These are phyloP conservation scores for Yamadazyma kitorensis DNA, from an alignment of 805 yeast species.

Conservation along the genomic window DNA sequence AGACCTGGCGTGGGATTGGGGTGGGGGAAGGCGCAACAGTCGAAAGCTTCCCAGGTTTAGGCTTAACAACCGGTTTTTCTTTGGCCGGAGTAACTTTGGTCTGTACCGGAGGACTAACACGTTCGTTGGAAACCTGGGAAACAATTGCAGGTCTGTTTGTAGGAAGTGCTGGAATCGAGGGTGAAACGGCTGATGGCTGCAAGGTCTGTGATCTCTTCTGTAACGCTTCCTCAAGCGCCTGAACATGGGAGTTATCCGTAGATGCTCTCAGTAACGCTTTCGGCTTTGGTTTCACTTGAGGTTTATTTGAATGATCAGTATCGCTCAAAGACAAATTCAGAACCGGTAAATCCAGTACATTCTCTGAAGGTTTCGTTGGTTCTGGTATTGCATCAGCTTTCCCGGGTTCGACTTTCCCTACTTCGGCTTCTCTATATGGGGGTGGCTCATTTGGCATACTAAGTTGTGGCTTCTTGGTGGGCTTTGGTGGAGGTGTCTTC, in stretches of 20 bases:
- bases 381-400: neutral
- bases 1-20: too few species aligned
- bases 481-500: conserved; percentile 44
- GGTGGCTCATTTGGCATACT: conserved; percentile 18
- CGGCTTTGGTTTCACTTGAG: too few species aligned
- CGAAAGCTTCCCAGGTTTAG: conserved; percentile 15
- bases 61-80: conserved; percentile 4
- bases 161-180: neutral
- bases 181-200: too few species aligned
- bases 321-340: too few species aligned
- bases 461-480: conserved; percentile 28
- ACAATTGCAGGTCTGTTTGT: neutral
- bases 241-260: conserved; percentile 1
- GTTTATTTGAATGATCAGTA: too few species aligned
- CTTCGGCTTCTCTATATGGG: conserved; percentile 16
- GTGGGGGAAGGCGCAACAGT: too few species aligned
- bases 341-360: too few species aligned
- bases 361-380: neutral
- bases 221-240: conserved; percentile 3
- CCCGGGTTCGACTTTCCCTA: too few species aligned
- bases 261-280: conserved; percentile 3
- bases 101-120: conserved; percentile 2
- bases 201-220: too few species aligned
- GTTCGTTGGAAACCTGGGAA: too few species aligned
- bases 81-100: too few species aligned